A percentile compares a stretch with the other conserved stretches of the same genome.
phyloP scores from a whole-genome alignment of 1,284 basidiomycete genomes.

The Boletus semigastroideus region DNA sequence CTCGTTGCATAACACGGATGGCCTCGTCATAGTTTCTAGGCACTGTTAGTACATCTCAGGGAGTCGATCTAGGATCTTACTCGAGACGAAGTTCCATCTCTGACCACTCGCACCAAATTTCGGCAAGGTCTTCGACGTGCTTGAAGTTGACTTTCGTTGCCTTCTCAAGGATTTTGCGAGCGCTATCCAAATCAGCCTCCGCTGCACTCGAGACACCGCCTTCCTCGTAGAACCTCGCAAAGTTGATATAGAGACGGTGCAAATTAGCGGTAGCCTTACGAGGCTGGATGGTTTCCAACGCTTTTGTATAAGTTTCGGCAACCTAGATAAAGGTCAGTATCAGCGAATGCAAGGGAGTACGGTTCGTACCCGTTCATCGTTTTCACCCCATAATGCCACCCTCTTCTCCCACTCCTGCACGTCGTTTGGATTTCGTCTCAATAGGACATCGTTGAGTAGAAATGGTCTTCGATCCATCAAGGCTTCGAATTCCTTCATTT shows the following conservation, averaged over 20 bases:
- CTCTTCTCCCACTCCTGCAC: slow-evolving; percentile 99
- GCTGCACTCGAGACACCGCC: slow-evolving; percentile 81
- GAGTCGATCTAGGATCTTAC: slow-evolving; percentile 47
- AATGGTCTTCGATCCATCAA: slow-evolving; percentile 96
- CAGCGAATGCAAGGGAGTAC: background rate
- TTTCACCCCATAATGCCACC: slow-evolving; percentile 89
- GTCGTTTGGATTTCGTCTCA: slow-evolving; percentile 95
- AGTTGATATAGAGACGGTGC: slow-evolving; percentile 91
- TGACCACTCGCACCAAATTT: slow-evolving; percentile 99
- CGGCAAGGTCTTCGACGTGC: slow-evolving; percentile 96
- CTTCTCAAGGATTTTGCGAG: slow-evolving; percentile 91
- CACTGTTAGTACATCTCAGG: slow-evolving; percentile 10
- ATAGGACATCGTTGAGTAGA: slow-evolving; percentile 93
- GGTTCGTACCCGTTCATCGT: slow-evolving; percentile 80
- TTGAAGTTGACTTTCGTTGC: slow-evolving; percentile 91
- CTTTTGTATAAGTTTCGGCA: slow-evolving; percentile 89
- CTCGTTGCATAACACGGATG: slow-evolving; percentile 93
- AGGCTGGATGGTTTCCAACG: slow-evolving; percentile 87
- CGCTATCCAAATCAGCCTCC: slow-evolving; percentile 81
- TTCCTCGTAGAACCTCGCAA: slow-evolving; percentile 97
- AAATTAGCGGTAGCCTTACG: slow-evolving; percentile 91
- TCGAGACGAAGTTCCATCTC: slow-evolving; percentile 97
- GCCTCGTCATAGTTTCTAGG: slow-evolving; percentile 93
- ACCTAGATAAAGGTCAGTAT: slow-evolving; percentile 50
- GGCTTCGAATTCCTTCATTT: slow-evolving; percentile 93